These are phyloP conservation scores for Teunomyces stri DNA, from an alignment of 805 yeast genomes.

Conservation along the genomic window DNA sequence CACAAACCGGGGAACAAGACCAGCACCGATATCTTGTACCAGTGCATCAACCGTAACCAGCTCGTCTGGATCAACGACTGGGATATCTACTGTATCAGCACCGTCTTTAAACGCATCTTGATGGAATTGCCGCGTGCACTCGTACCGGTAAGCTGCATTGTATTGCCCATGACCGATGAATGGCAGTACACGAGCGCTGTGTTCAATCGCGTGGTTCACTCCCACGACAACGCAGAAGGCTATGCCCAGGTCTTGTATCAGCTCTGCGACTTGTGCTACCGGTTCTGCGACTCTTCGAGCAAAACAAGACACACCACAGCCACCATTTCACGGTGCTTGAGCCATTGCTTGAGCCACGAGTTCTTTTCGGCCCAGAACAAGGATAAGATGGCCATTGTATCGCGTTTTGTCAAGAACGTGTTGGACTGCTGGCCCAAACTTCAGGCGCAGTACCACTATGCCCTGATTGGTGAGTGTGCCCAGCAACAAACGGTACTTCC, in stretches of 20 bases:
- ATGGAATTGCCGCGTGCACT: conserved; percentile 53
- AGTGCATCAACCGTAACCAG: conserved; percentile 55
- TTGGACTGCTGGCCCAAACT: conserved; percentile 49
- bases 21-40: conserved; percentile 44
- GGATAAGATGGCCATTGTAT: conserved; percentile 50
- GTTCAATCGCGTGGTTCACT: conserved; percentile 32
- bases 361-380: conserved; percentile 35
- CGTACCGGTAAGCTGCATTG: conserved; percentile 47
- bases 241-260: conserved; percentile 40
- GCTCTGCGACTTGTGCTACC: conserved; percentile 37
- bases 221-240: conserved; percentile 13
- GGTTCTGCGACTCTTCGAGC: conserved; percentile 31
- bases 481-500: conserved; percentile 19
- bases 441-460: conserved; percentile 8
- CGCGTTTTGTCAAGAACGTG: conserved; percentile 52
- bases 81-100: conserved; percentile 52
- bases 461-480: neutral
- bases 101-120: conserved; percentile 46
- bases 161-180: conserved; percentile 54
- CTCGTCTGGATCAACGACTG: conserved; percentile 53
- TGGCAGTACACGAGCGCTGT: conserved; percentile 39
- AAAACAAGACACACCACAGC: conserved; percentile 44
- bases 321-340: conserved; percentile 46
- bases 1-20: conserved; percentile 56
- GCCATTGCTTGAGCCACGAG: conserved; percentile 58